These are phyloP conservation scores for Corchorus olitorius DNA, from an alignment of 345 rosid species.

Conservation along the genomic window DNA sequence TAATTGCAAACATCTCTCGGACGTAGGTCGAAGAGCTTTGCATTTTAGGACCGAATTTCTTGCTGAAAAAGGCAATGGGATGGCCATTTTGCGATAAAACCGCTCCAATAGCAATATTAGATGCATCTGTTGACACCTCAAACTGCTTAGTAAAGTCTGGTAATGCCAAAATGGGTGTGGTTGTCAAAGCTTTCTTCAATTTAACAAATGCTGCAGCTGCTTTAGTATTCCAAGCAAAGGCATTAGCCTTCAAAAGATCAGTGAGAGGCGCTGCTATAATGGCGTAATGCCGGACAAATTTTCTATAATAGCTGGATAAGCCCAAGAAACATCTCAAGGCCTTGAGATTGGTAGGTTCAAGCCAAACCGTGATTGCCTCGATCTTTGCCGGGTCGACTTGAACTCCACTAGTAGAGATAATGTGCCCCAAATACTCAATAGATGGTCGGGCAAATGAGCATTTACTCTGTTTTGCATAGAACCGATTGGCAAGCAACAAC, in stretches of 20 bases:
- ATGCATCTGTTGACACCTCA: neutral
- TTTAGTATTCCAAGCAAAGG: neutral
- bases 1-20: too few species aligned
- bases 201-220: neutral
- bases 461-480: constrained; percentile 10
- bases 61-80: too few species aligned
- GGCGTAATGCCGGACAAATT: neutral
- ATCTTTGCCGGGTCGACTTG: neutral
- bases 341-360: neutral
- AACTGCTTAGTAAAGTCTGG: neutral
- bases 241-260: neutral
- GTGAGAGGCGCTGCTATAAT: neutral
- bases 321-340: neutral
- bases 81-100: neutral
- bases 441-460: neutral
- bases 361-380: neutral
- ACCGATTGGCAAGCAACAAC: neutral
- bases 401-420: neutral
- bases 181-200: neutral
- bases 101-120: neutral
- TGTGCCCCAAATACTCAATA: too few species aligned
- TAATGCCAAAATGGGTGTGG: neutral
- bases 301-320: neutral
- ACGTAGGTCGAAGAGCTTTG: too few species aligned
- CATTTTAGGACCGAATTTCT: too few species aligned